Evolutionary conservation across 192 early-diverging fungal species (phyloP), one percentile per base, ranked within the genome.

Genomic region (Coemansia sp.): DNA sequence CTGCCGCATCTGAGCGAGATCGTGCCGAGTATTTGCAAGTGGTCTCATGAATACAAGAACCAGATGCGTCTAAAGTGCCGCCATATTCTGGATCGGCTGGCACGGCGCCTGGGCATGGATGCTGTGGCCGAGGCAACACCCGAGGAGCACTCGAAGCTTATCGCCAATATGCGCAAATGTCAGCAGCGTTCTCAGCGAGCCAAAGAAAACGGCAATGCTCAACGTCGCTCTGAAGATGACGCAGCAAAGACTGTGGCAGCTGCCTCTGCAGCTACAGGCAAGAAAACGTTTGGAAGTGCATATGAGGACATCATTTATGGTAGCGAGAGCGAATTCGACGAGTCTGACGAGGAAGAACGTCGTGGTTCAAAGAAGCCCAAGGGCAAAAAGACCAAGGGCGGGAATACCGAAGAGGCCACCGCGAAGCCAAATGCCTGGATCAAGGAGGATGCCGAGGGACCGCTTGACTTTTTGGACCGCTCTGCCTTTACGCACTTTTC

Each of bases 291-390:
- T 55, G 83, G 81, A 51, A 85, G 80, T 45, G 84, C 87, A 6
- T 91, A 86, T 61, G 94, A 97, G 63, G 91, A 97, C 59, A 89
- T 91, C 7, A 57, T 98, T 28, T 92, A 94, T 55, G 94, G 92
- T 23, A 88, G 84, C 65, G 96, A 96, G 61, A 93, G 91, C 78
- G 96, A 98, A 58, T 70, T 93, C 37, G 87, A 86, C 38, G 86
- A 84, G 53, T 84, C 82, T 39, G 92, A 90, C 18, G 88, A 87
- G 33, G 85, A 85, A 13, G 71, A 71, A 7, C 82, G 72, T 30
- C 84, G 76, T 37, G 63, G 55, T 19, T 10, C 48, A 11, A 43
- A 19, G 39, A 76, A 62, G 48, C 60, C 72, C 65, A 39, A 59
- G 53, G 40, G 48, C 66, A 63, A 81, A 62, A 19, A 37, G 21